Conservation (phyloP, 257 asterid genomes). For the Jaltomata sinuosa region DNA sequence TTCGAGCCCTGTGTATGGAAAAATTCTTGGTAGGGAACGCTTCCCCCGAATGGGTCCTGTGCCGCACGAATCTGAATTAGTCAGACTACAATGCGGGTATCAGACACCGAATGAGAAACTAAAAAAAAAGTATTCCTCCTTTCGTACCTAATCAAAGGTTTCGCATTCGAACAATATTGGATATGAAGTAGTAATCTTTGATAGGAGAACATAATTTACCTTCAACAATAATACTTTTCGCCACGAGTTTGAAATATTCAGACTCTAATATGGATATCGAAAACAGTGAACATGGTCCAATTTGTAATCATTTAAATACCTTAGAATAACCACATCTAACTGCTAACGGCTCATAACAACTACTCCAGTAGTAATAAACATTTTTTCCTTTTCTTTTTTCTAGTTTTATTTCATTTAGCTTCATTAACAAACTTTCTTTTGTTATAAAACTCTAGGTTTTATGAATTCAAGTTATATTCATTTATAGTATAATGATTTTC, state of each 20-base stretch:
- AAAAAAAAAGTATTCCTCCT: too few relatives aligned
- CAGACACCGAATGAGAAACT: too few relatives aligned
- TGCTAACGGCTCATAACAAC: not conserved
- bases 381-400: not conserved
- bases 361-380: not conserved
- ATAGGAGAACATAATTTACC: not conserved
- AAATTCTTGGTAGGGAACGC: too few relatives aligned
- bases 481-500: not conserved
- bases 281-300: slow-evolving; percentile 10
- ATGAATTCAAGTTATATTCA: not conserved
- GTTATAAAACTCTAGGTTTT: not conserved
- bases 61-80: too few relatives aligned
- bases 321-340: not conserved
- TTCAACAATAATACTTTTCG: too few relatives aligned
- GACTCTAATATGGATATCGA: not conserved
- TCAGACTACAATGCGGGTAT: too few relatives aligned
- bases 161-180: not conserved
- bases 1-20: too few relatives aligned
- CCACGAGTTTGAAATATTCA: not conserved
- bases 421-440: not conserved
- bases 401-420: not conserved
- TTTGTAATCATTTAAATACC: not conserved
- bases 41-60: too few relatives aligned
- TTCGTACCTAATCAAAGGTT: not conserved
- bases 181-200: not conserved